Percentiles rank a stretch among this genome's conserved stretches.
Conservation (phyloP, 495 filamentous ascomycete genomes). For the Xylaria palmicola region DNA sequence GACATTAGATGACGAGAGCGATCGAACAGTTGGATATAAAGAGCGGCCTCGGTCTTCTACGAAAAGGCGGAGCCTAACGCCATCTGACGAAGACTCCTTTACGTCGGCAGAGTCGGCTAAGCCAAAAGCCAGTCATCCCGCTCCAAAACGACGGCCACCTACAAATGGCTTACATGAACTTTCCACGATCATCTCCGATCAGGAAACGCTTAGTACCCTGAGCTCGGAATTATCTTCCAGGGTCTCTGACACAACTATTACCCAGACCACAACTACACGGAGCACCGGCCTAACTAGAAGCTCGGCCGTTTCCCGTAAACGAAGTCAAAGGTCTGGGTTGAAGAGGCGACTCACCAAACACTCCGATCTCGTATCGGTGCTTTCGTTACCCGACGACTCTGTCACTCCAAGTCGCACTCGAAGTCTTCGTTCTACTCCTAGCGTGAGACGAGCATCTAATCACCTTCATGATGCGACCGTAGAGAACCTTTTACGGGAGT, state of each 20-base stretch:
- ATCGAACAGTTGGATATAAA: slow-evolving; percentile 24
- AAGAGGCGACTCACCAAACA: slow-evolving; percentile 85
- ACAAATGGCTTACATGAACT: slow-evolving; percentile 64
- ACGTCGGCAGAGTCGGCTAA: slow-evolving; percentile 32
- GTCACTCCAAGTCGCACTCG: slow-evolving; percentile 51
- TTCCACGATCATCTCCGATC: slow-evolving; percentile 68
- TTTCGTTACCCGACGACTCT: slow-evolving; percentile 70
- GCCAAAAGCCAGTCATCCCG: slow-evolving; percentile 22
- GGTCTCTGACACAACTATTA: slow-evolving; percentile 50
- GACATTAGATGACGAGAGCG: slow-evolving; percentile 34
- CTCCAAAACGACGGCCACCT: slow-evolving; percentile 58
- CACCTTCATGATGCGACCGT: slow-evolving; percentile 65
- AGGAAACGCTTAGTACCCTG: slow-evolving; percentile 56
- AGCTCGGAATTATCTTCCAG: slow-evolving; percentile 42
- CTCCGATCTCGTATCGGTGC: slow-evolving; percentile 87
- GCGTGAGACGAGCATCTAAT: slow-evolving; percentile 68
- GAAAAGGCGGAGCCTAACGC: slow-evolving; percentile 23
- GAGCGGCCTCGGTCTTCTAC: slow-evolving; percentile 32
- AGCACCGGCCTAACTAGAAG: slow-evolving; percentile 38
- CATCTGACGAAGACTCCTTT: slow-evolving; percentile 33
- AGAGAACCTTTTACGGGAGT: slow-evolving; percentile 73
- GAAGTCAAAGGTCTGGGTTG: slow-evolving; percentile 47
- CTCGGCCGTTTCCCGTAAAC: slow-evolving; percentile 37
- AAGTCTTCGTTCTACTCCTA: slow-evolving; percentile 68
- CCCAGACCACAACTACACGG: slow-evolving; percentile 53